These are phyloP conservation scores for Ramaria rubella DNA, from an alignment of 768 basidiomycete species.

Conservation along the genomic window DNA sequence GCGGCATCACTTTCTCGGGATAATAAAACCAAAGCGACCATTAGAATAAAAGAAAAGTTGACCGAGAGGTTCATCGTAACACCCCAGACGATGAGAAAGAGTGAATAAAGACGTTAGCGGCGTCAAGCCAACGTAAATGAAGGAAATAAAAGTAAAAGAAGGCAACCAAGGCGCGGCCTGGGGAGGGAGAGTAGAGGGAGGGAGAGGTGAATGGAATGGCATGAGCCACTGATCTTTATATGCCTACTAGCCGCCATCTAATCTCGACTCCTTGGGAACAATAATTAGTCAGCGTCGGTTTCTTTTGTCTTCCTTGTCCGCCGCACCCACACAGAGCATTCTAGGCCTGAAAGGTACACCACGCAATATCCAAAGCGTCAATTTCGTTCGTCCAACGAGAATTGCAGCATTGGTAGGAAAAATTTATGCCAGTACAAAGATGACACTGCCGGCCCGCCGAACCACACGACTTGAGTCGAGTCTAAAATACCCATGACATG, in stretches of 20 bases:
- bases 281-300: neutral
- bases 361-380: too few species aligned
- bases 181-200: slow-evolving; percentile 16
- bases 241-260: neutral
- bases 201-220: neutral
- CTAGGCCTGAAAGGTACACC: too few species aligned
- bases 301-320: neutral
- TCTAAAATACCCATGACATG: too few species aligned
- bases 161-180: slow-evolving; percentile 34
- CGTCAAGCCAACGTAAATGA: neutral
- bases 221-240: neutral
- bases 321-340: too few species aligned
- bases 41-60: slow-evolving; percentile 46
- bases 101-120: neutral
- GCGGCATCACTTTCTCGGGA: slow-evolving; percentile 30
- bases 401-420: too few species aligned
- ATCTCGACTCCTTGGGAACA: neutral
- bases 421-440: too few species aligned
- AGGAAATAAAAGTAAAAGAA: slow-evolving; percentile 15
- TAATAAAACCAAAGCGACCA: slow-evolving; percentile 41
- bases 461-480: too few species aligned
- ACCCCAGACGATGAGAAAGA: neutral
- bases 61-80: slow-evolving; percentile 49
- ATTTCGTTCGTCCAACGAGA: too few species aligned
- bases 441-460: too few species aligned